Evolutionary conservation across 2,329 filamentous ascomycete species (phyloP).

Genomic region (Pyricularia sp.): DNA sequence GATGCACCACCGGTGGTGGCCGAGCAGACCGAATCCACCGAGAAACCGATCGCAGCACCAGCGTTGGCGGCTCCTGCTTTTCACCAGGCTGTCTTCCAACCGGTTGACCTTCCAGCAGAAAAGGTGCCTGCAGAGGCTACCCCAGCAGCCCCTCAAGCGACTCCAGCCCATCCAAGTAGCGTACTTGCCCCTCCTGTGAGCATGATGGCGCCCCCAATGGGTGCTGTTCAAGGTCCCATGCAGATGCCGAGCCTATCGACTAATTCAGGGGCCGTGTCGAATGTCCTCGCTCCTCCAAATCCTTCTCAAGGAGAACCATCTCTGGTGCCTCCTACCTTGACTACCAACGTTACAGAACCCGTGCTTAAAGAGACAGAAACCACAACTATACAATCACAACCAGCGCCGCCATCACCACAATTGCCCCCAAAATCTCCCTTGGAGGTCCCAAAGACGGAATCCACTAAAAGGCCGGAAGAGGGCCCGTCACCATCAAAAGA

Average conservation of each 20-base stretch:
- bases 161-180: slow-evolving; percentile 3
- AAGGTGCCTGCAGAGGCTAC: not conserved
- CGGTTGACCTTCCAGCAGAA: slow-evolving; percentile 5
- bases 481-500: not conserved
- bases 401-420: not conserved
- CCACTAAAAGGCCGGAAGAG: not conserved
- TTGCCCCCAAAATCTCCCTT: not conserved
- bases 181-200: slow-evolving; percentile 9
- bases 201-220: slow-evolving; percentile 15
- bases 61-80: slow-evolving; percentile 4
- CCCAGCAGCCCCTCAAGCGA: not conserved
- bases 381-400: not conserved
- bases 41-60: not conserved
- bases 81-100: slow-evolving; percentile 9
- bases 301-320: slow-evolving; percentile 10
- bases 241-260: slow-evolving; percentile 14
- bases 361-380: not conserved
- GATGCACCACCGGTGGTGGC: not conserved
- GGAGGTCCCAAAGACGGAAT: not conserved
- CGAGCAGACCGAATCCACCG: not conserved
- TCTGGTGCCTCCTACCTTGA: not conserved
- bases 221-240: slow-evolving; percentile 11
- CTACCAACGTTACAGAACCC: not conserved
- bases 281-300: slow-evolving; percentile 18
- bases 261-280: slow-evolving; percentile 12